These are phyloP conservation scores for Evernia prunastri DNA, from an alignment of 495 filamentous ascomycete genomes.

Conservation along the genomic window DNA sequence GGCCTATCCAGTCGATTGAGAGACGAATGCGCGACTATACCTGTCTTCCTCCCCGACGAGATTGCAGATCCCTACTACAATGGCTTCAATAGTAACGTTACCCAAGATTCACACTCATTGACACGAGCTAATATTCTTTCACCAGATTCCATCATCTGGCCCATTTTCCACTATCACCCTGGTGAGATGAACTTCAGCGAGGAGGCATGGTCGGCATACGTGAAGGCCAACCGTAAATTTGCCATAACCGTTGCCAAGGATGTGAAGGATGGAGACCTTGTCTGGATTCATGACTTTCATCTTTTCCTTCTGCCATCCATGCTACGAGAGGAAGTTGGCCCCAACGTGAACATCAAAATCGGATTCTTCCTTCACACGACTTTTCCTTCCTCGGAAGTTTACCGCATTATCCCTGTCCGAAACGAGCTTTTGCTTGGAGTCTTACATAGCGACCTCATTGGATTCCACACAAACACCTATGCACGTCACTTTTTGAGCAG, in stretches of 20 bases:
- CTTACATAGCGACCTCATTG: constrained; percentile 78
- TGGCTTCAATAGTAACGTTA: constrained; percentile 70
- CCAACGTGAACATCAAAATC: constrained; percentile 77
- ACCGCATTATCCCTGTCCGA: constrained; percentile 80
- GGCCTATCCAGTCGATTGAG: constrained; percentile 59
- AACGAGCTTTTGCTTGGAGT: constrained; percentile 75
- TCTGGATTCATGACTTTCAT: constrained; percentile 98
- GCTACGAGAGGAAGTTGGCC: constrained; percentile 68
- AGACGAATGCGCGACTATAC: constrained; percentile 65
- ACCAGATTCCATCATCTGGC: constrained; percentile 88
- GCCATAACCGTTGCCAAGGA: constrained; percentile 68
- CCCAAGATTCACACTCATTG: constrained; percentile 6
- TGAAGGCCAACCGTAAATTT: constrained; percentile 77
- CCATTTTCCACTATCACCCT: constrained; percentile 91
- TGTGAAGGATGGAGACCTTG: constrained; percentile 69
- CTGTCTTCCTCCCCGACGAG: constrained; percentile 73
- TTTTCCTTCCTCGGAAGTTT: constrained; percentile 89
- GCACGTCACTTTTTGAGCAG: constrained; percentile 82
- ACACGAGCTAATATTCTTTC: constrained; percentile 9
- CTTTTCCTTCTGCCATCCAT: constrained; percentile 84
- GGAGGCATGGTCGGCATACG: constrained; percentile 78
- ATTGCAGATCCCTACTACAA: constrained; percentile 79
- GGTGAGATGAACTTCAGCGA: constrained; percentile 90
- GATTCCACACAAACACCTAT: constrained; percentile 95
- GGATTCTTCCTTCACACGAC: constrained; percentile 95